Percentiles rank a stretch among this genome's conserved stretches.
phyloP scores from a whole-genome alignment of 176 grass and related monocot species.

The Oryza glaberrima region DNA sequence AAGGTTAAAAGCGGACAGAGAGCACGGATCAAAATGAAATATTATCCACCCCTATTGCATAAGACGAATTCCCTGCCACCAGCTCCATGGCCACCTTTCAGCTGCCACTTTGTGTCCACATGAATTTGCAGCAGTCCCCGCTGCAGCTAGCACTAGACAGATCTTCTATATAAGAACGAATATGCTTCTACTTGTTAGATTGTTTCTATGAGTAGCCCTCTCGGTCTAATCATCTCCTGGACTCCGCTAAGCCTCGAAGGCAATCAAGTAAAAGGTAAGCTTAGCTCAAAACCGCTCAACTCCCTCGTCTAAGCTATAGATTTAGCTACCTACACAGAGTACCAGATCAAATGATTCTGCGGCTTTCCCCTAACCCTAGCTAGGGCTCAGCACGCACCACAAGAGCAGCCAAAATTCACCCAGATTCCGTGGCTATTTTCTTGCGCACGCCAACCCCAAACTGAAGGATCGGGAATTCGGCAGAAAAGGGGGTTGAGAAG shows the following conservation, averaged over 20 bases:
- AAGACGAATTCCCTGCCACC: background rate
- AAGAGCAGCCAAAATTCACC: background rate
- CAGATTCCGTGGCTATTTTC: background rate
- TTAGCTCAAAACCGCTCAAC: background rate
- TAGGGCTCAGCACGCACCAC: background rate
- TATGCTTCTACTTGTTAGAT: background rate
- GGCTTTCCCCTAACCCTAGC: background rate
- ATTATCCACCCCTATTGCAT: background rate
- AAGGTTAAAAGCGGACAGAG: background rate
- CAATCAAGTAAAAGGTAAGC: background rate
- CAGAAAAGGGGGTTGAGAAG: background rate
- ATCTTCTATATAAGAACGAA: background rate
- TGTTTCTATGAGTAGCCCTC: background rate
- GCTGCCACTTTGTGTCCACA: background rate
- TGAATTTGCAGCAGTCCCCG: background rate
- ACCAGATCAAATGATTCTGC: background rate
- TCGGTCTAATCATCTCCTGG: background rate
- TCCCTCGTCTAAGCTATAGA: background rate
- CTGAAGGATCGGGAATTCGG: background rate
- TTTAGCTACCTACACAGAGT: background rate
- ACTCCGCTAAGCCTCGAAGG: background rate
- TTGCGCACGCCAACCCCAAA: background rate
- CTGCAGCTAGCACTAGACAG: background rate
- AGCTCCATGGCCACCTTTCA: background rate
- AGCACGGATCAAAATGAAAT: background rate